Percentiles rank a stretch among this genome's conserved stretches.
Conservation (phyloP, 805 yeast genomes). For the Huiozyma naganishii region DNA sequence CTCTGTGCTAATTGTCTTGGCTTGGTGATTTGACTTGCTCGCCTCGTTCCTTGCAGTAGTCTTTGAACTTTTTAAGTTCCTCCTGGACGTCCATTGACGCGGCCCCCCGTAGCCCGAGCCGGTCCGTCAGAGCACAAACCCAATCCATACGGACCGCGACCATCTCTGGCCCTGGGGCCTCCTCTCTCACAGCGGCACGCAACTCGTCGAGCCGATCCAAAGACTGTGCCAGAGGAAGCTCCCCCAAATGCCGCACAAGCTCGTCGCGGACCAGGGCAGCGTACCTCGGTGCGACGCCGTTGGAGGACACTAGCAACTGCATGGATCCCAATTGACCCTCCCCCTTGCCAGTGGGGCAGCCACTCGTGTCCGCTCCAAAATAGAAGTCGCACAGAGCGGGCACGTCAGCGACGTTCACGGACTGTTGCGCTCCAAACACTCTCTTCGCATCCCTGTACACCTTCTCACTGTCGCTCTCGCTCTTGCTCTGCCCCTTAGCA, state of each 20-base stretch:
- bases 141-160: constrained; percentile 25
- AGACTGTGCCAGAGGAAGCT: constrained; percentile 15
- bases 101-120: constrained; percentile 21
- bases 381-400: constrained; percentile 27
- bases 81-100: constrained; percentile 15
- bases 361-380: constrained; percentile 23
- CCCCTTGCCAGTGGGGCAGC: neutral
- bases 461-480: constrained; percentile 7
- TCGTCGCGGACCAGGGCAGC: constrained; percentile 24
- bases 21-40: no score
- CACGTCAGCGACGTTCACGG: constrained; percentile 28
- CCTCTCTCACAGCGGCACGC: constrained; percentile 13
- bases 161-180: constrained; percentile 8
- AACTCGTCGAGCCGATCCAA: constrained; percentile 18
- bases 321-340: constrained; percentile 6
- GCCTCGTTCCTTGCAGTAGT: constrained; percentile 9
- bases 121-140: constrained; percentile 23
- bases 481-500: neutral
- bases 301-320: constrained; percentile 22
- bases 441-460: constrained; percentile 16
- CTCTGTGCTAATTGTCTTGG: no score
- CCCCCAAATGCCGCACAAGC: constrained; percentile 9
- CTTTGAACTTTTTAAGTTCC: constrained; percentile 11
- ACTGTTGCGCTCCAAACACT: constrained; percentile 19
- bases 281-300: constrained; percentile 27